Evolutionary conservation across 2,329 filamentous ascomycete species (phyloP).

Genomic region (Albophoma yamanashiensis): DNA sequence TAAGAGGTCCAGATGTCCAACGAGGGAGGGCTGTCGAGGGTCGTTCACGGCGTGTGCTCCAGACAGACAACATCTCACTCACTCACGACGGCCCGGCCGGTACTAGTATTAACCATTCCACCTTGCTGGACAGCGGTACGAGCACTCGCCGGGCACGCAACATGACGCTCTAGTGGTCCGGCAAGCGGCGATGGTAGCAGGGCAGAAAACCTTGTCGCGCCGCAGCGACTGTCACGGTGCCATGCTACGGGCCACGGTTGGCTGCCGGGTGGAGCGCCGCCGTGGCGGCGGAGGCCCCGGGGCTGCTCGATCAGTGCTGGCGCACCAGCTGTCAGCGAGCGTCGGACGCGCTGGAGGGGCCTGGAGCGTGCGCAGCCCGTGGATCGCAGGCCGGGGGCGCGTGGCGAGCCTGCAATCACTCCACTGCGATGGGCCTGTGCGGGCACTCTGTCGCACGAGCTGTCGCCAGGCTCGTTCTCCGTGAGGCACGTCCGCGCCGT

Average conservation of each 20-base stretch:
- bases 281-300: not conserved
- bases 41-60: not conserved
- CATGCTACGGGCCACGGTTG: conserved; percentile 3
- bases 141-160: not conserved
- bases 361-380: not conserved
- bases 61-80: not conserved
- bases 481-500: not conserved
- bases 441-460: not conserved
- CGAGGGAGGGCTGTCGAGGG: not conserved
- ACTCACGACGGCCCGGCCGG: not conserved
- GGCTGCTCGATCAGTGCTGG: not conserved
- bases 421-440: not conserved
- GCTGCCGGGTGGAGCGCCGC: conserved; percentile 2
- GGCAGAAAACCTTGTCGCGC: not conserved
- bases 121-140: not conserved
- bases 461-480: not conserved
- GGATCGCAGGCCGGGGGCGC: not conserved
- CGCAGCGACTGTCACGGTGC: conserved; percentile 3
- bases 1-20: not conserved
- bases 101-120: not conserved
- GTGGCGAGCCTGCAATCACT: not conserved
- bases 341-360: not conserved
- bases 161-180: not conserved
- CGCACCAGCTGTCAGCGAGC: not conserved
- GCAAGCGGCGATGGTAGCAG: not conserved